Base-by-base conservation (phyloP, 1,284 basidiomycete species). In the Exobasidium rhododendri region DNA sequence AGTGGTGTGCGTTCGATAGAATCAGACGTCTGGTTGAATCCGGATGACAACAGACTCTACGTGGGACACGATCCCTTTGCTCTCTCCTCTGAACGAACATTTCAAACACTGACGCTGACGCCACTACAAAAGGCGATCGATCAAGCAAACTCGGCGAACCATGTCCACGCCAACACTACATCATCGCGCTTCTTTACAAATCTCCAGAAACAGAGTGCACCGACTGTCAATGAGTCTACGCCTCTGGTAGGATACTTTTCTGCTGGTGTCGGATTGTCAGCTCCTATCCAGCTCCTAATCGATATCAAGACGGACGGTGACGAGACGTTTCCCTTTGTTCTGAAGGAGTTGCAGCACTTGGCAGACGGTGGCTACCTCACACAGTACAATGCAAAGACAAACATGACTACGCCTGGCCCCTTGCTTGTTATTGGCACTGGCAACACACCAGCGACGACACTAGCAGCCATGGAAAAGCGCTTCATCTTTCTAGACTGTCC, bases 291-390 rank as follows among this genome's bases (percentile, higher is more conserved):
- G 58, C 63, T 75, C 0, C 68, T 76, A 4, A 54, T 75, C 2
- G 73, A 76, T 45, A 50, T 74, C 50, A 76, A 76, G 67, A 73
- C 73, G 3, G 56, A 69, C 53, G 73, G 71, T 10, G 58, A 62
- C 52, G 58, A 56, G 31, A 68, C 67, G 3, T 68, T 64, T 45
- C 61, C 61, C 14, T 58, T 60, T 20, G 58, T 73, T 10, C 47
- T 68, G 2, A n/a, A 46, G 11, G 65, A 62, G 44, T 64, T 76
- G 24, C 59, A 58, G 13, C 74, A 69, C 0, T 40, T 77, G 3
- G 61, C 66, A 2, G 6, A 58, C 24, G 55, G 61, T 10, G 61
- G 66, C 26, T 76, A 66, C 65, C 62, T 77, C 11, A 74, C 68
- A 4, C n/a, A 43, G 11, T 66, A 60, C 52, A 58, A 57, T 20